Percentiles rank a stretch among this genome's conserved stretches.
These are phyloP conservation scores for Orbilia ellipsospora DNA, from an alignment of 2,329 filamentous ascomycete genomes.

Conservation along the genomic window DNA sequence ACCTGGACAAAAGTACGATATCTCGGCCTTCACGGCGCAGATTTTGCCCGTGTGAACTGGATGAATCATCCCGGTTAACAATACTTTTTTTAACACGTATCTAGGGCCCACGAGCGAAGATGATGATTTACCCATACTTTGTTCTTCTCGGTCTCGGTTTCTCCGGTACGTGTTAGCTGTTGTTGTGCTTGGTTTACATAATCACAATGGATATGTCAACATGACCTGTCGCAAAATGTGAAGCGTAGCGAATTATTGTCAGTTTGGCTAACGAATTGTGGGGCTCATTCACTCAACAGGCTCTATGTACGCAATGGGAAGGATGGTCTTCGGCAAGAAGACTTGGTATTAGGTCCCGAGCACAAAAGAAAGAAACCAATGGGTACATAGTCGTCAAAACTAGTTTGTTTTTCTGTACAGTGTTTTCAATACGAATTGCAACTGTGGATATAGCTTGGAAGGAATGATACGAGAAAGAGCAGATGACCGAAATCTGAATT, in stretches of 20 bases:
- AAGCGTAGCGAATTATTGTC: no score
- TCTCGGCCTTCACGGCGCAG: neutral
- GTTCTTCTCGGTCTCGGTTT: slow-evolving; percentile 56
- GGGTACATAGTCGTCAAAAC: slow-evolving; percentile 24
- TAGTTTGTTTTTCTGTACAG: no score
- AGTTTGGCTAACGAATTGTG: no score
- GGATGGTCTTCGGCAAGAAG: slow-evolving; percentile 53
- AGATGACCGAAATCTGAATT: slow-evolving; percentile 12
- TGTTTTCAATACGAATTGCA: no score
- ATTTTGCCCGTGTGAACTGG: no score
- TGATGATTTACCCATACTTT: slow-evolving; percentile 58
- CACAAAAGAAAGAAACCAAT: neutral
- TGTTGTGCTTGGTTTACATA: neutral
- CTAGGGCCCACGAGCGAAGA: slow-evolving; percentile 57
- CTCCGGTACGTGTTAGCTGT: slow-evolving; percentile 36
- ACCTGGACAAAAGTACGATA: slow-evolving; percentile 73
- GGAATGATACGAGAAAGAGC: neutral
- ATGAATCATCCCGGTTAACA: slow-evolving; percentile 23
- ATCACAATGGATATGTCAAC: slow-evolving; percentile 3
- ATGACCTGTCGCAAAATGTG: slow-evolving; percentile 20
- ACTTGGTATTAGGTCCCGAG: slow-evolving; percentile 43
- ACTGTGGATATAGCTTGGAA: neutral
- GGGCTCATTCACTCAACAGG: slow-evolving; percentile 19
- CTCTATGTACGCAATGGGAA: slow-evolving; percentile 57
- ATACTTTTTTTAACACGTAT: slow-evolving; percentile 20